phyloP scores from a whole-genome alignment of 2,329 filamentous ascomycete species.

The Mariannaea elegans region DNA sequence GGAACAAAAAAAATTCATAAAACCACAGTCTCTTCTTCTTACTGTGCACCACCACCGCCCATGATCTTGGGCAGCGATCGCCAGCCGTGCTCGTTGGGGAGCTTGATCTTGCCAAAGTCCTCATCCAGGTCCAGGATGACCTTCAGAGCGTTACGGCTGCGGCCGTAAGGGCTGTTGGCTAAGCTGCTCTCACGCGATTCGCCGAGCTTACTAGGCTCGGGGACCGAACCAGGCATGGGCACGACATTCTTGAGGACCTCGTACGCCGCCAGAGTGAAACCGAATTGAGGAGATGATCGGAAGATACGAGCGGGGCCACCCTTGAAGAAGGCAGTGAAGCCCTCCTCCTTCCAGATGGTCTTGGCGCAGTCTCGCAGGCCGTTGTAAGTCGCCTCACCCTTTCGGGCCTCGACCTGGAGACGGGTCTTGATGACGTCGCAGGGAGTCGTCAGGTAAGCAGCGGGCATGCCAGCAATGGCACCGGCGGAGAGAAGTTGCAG shows the following conservation, averaged over 20 bases:
- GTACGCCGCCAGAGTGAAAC: constrained; percentile 95
- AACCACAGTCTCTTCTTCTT: constrained; percentile 5
- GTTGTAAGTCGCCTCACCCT: constrained; percentile 90
- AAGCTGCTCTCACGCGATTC: constrained; percentile 40
- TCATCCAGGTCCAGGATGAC: constrained; percentile 94
- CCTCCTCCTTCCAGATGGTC: constrained; percentile 89
- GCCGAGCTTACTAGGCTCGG: constrained; percentile 61
- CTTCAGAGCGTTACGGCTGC: constrained; percentile 90
- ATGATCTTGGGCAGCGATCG: constrained; percentile 61
- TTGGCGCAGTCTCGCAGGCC: constrained; percentile 85
- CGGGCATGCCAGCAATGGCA: constrained; percentile 92
- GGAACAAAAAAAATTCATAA: constrained; percentile 20
- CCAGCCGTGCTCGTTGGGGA: constrained; percentile 64
- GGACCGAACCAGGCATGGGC: constrained; percentile 72
- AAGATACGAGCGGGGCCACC: constrained; percentile 94
- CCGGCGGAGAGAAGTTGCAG: constrained; percentile 92
- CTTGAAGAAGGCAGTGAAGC: constrained; percentile 98
- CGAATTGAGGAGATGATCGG: constrained; percentile 95
- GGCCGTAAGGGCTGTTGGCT: constrained; percentile 60
- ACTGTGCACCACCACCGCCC: constrained; percentile 48
- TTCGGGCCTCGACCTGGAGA: constrained; percentile 95
- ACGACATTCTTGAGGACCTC: constrained; percentile 86
- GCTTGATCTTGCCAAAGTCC: constrained; percentile 82
- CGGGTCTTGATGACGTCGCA: constrained; percentile 99
- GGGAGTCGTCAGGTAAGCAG: constrained; percentile 93